phyloP scores from a whole-genome alignment of 176 grass and related monocot genomes.

The Musa schizocarpa region DNA sequence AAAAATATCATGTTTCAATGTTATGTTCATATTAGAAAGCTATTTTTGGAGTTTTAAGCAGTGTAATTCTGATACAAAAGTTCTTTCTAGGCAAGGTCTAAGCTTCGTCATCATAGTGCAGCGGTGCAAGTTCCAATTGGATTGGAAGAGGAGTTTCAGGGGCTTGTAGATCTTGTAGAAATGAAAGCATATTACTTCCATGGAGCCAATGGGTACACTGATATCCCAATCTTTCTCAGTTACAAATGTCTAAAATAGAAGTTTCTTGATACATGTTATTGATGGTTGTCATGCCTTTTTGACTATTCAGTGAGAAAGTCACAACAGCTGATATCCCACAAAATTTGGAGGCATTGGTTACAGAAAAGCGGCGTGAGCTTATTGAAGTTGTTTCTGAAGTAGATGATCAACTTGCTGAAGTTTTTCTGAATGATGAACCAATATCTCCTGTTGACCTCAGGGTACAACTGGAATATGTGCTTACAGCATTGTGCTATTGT shows the following conservation, averaged over 20 bases:
- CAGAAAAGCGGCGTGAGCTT: constrained; percentile 80
- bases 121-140: constrained; percentile 91
- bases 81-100: constrained; percentile 61
- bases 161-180: constrained; percentile 91
- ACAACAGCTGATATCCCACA: constrained; percentile 55
- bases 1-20: not conserved
- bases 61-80: not conserved
- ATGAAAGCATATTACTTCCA: constrained; percentile 76
- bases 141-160: constrained; percentile 96
- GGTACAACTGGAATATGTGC: constrained; percentile 27
- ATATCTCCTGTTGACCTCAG: constrained; percentile 66
- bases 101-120: constrained; percentile 90
- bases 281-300: constrained; percentile 7
- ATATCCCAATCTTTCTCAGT: not conserved
- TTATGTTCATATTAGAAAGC: not conserved
- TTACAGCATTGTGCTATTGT: not conserved
- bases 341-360: constrained; percentile 56
- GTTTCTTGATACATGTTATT: constrained; percentile 24
- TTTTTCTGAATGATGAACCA: constrained; percentile 92
- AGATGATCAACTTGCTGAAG: constrained; percentile 92
- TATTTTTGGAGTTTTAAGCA: not conserved
- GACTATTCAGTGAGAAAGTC: constrained; percentile 62
- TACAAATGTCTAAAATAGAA: not conserved
- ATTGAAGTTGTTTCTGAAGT: constrained; percentile 98
- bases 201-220: constrained; percentile 74